These are phyloP conservation scores for Colletotrichum spinosum DNA, from an alignment of 2,329 filamentous ascomycete species.

Conservation along the genomic window DNA sequence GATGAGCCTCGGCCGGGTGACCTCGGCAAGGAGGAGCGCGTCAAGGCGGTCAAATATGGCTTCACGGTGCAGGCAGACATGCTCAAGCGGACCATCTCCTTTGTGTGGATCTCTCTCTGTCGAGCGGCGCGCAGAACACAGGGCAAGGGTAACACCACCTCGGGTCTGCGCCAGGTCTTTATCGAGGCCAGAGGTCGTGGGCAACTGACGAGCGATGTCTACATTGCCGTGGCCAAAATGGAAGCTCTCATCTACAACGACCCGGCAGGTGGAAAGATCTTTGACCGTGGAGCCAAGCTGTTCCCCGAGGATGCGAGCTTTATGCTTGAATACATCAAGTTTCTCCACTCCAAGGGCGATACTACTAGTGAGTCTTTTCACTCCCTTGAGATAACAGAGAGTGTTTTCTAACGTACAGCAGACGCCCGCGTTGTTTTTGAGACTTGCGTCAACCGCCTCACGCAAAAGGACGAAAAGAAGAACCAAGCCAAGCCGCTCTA, in stretches of 20 bases:
- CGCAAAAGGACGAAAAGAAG: constrained; percentile 79
- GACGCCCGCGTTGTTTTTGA: constrained; percentile 97
- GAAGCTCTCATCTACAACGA: constrained; percentile 98
- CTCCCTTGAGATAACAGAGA: not conserved
- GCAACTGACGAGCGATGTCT: constrained; percentile 92
- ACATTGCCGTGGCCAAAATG: constrained; percentile 91
- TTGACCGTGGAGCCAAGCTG: constrained; percentile 91
- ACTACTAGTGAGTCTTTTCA: constrained; percentile 78
- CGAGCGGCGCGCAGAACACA: constrained; percentile 94
- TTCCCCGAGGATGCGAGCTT: constrained; percentile 96
- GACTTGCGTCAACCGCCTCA: constrained; percentile 86
- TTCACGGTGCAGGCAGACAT: constrained; percentile 79
- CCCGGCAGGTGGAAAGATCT: constrained; percentile 91
- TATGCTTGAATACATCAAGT: constrained; percentile 95
- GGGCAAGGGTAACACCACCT: constrained; percentile 75
- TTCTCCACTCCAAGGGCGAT: constrained; percentile 91
- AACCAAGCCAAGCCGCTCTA: constrained; percentile 87
- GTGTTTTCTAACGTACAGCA: constrained; percentile 49
- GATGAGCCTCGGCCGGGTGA: constrained; percentile 50
- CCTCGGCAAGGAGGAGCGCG: constrained; percentile 71
- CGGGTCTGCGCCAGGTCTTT: constrained; percentile 88
- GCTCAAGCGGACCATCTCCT: constrained; percentile 87
- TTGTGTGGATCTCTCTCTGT: constrained; percentile 94
- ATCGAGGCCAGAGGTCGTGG: constrained; percentile 88
- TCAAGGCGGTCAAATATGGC: constrained; percentile 71